A percentile compares a stretch with the other conserved stretches of the same genome.
Evolutionary conservation across 2,329 filamentous ascomycete genomes (phyloP).

Genomic region (Alternaria infectoria): DNA sequence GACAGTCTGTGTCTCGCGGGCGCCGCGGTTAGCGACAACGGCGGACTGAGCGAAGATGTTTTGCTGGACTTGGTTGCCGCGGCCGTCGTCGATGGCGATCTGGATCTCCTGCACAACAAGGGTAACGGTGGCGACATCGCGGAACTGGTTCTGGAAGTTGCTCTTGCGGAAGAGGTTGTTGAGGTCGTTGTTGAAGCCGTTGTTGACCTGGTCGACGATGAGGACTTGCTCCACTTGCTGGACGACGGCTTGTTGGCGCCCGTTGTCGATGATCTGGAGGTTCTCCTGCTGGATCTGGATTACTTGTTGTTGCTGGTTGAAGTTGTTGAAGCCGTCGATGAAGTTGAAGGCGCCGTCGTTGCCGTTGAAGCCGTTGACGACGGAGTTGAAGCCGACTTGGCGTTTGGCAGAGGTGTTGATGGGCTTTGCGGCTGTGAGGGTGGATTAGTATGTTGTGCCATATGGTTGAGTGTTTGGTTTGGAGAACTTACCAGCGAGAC

Average conservation of each 20-base stretch:
- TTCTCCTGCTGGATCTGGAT: slow-evolving; percentile 38
- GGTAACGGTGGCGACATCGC: slow-evolving; percentile 31
- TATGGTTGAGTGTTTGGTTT: not conserved
- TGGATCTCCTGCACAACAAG: slow-evolving; percentile 42
- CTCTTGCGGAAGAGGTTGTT: slow-evolving; percentile 43
- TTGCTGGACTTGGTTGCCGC: slow-evolving; percentile 30
- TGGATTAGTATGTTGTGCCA: slow-evolving; percentile 14
- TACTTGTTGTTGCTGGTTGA: slow-evolving; percentile 39
- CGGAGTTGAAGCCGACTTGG: slow-evolving; percentile 15
- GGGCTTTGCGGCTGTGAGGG: slow-evolving; percentile 36
- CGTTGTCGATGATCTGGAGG: slow-evolving; percentile 34
- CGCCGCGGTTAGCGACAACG: slow-evolving; percentile 39
- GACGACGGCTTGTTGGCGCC: slow-evolving; percentile 29
- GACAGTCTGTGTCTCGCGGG: slow-evolving; percentile 29
- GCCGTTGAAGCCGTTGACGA: slow-evolving; percentile 25
- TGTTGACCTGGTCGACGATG: slow-evolving; percentile 37
- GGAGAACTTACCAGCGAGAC: slow-evolving; percentile 37
- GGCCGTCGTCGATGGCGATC: slow-evolving; percentile 32
- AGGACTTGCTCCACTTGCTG: slow-evolving; percentile 39
- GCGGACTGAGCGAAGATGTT: slow-evolving; percentile 37
- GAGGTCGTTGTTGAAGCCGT: slow-evolving; percentile 36
- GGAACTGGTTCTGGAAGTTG: slow-evolving; percentile 30
- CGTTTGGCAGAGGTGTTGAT: slow-evolving; percentile 29
- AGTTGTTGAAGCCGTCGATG: slow-evolving; percentile 38
- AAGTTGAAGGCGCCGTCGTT: slow-evolving; percentile 38